Conservation (phyloP, 1,284 basidiomycete genomes). For the Bjerkandera adusta region DNA sequence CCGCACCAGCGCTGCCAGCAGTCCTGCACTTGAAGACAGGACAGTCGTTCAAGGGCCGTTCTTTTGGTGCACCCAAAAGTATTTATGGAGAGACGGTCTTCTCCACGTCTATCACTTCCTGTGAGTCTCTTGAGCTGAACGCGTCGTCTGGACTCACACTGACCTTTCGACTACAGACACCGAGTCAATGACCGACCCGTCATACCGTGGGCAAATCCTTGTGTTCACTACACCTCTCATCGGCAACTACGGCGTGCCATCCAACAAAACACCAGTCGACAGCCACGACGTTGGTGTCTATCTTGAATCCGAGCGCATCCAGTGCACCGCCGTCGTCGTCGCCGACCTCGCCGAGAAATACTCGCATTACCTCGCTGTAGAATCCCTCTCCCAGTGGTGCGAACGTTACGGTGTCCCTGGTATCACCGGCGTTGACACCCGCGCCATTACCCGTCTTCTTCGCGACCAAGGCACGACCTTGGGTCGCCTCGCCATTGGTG, state of each 20-base stretch:
- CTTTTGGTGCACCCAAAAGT: slow-evolving; percentile 88
- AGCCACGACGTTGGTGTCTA: slow-evolving; percentile 86
- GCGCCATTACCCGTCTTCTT: slow-evolving; percentile 90
- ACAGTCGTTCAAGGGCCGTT: slow-evolving; percentile 85
- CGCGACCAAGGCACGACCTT: slow-evolving; percentile 98
- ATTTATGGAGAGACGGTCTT: slow-evolving; percentile 98
- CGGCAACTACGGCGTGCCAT: slow-evolving; percentile 97
- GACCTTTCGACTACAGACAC: slow-evolving; percentile 61
- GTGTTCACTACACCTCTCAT: slow-evolving; percentile 99
- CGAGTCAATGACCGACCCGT: slow-evolving; percentile 99
- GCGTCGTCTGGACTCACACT: slow-evolving; percentile 11
- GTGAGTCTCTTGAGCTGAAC: slow-evolving; percentile 41
- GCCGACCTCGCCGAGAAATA: slow-evolving; percentile 94
- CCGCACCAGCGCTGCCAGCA: slow-evolving; percentile 57
- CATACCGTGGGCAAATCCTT: slow-evolving; percentile 96
- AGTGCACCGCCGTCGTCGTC: slow-evolving; percentile 92
- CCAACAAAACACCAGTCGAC: slow-evolving; percentile 74
- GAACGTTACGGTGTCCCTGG: slow-evolving; percentile 88
- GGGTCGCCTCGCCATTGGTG: slow-evolving; percentile 85
- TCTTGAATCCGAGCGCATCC: slow-evolving; percentile 87
- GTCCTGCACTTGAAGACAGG: slow-evolving; percentile 93
- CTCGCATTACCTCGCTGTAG: slow-evolving; percentile 93
- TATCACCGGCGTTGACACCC: slow-evolving; percentile 96
- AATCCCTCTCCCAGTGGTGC: slow-evolving; percentile 95
- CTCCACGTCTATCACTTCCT: slow-evolving; percentile 98